phyloP scores from a whole-genome alignment of 2,329 filamentous ascomycete species.

The Fusarium veterinarium region DNA sequence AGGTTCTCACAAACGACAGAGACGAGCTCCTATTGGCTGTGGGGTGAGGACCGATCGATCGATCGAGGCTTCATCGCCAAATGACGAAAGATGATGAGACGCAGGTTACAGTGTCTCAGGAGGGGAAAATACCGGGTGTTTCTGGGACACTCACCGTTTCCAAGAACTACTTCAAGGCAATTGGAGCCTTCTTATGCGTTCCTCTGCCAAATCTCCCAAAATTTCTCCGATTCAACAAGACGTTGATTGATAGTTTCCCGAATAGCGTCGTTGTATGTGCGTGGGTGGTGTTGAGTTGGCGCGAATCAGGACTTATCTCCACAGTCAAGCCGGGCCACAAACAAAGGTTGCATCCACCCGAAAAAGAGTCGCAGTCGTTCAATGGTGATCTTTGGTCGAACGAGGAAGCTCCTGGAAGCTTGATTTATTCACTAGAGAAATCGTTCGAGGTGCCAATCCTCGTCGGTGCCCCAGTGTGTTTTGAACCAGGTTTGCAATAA shows the following conservation, averaged over 20 bases:
- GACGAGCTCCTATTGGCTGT: slow-evolving; percentile 41
- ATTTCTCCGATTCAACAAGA: neutral
- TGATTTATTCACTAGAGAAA: neutral
- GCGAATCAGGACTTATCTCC: slow-evolving; percentile 14
- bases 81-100: slow-evolving; percentile 41
- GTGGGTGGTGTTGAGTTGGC: slow-evolving; percentile 3
- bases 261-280: neutral
- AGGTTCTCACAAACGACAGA: slow-evolving; percentile 3
- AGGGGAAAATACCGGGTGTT: slow-evolving; percentile 15
- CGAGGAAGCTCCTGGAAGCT: slow-evolving; percentile 1
- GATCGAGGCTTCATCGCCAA: slow-evolving; percentile 45
- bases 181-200: neutral
- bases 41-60: slow-evolving; percentile 47
- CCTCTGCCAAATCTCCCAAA: neutral
- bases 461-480: neutral
- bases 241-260: neutral
- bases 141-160: slow-evolving; percentile 29
- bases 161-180: slow-evolving; percentile 9
- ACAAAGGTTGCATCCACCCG: slow-evolving; percentile 9
- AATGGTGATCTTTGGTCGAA: neutral
- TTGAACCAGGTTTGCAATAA: neutral
- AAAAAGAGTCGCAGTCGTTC: neutral
- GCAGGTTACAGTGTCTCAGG: slow-evolving; percentile 15
- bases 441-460: neutral
- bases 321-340: slow-evolving; percentile 11